Conservation (phyloP, 257 asterid genomes). For the Anisodus tanguticus region DNA sequence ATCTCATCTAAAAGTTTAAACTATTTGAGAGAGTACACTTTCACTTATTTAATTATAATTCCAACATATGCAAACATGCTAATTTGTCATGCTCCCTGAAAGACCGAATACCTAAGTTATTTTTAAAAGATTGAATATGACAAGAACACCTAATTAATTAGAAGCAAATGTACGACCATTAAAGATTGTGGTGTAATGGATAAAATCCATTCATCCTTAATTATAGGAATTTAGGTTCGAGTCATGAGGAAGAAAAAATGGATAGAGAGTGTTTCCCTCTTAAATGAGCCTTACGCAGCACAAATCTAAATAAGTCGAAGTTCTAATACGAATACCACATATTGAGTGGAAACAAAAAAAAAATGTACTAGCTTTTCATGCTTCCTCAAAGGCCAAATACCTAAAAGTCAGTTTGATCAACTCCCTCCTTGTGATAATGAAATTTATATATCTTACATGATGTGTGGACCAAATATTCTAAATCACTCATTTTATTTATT, state of each 20-base stretch:
- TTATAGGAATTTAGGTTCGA: accelerated
- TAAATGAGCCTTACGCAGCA: background rate
- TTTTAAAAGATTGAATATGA: background rate
- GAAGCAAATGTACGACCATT: background rate
- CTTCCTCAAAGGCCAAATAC: background rate
- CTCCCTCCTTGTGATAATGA: background rate
- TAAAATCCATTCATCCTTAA: background rate
- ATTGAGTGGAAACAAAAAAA: accelerated
- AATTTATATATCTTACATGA: background rate
- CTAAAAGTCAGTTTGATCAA: background rate
- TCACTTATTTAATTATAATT: too few species aligned
- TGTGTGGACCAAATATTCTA: background rate
- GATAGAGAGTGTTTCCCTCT: too few species aligned
- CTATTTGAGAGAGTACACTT: too few species aligned
- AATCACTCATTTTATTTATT: background rate
- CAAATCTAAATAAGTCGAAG: background rate
- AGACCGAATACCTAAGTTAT: background rate
- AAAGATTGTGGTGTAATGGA: background rate
- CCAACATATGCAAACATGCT: too few species aligned
- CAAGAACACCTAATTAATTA: background rate
- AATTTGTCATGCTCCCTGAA: too few species aligned
- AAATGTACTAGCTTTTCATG: background rate
- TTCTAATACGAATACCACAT: background rate
- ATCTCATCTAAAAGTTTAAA: too few species aligned
- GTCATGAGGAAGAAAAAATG: too few species aligned